Evolutionary conservation across 805 yeast genomes (phyloP).

Genomic region (Kluyveromyces siamensis): DNA sequence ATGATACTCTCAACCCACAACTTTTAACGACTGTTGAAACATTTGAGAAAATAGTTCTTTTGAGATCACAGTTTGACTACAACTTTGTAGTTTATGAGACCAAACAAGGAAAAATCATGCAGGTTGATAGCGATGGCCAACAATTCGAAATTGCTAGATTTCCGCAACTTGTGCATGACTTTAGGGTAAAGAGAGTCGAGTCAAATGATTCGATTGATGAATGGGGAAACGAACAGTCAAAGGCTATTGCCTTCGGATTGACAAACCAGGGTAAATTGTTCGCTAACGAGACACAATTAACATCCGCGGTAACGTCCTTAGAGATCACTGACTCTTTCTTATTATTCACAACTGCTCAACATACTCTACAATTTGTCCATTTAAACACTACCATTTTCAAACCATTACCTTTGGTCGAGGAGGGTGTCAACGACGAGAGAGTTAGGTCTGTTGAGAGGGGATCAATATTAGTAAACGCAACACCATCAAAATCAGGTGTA

Average conservation of each 20-base stretch:
- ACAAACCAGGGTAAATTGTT: conserved; percentile 67
- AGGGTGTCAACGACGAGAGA: conserved; percentile 58
- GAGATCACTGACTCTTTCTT: conserved; percentile 62
- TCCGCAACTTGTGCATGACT: conserved; percentile 62
- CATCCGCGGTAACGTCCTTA: conserved; percentile 76
- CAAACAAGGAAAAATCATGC: conserved; percentile 50
- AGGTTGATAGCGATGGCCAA: conserved; percentile 29
- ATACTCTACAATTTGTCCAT: conserved; percentile 74
- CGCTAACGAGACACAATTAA: conserved; percentile 48
- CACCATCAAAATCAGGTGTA: conserved; percentile 77
- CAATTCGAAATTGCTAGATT: conserved; percentile 38
- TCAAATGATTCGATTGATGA: conserved; percentile 14
- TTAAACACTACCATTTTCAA: conserved; percentile 36
- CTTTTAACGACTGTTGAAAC: conserved; percentile 36
- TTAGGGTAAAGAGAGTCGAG: conserved; percentile 36
- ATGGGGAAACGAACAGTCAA: conserved; percentile 22
- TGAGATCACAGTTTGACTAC: conserved; percentile 49
- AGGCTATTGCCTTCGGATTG: conserved; percentile 55
- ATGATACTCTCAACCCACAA: conserved; percentile 34
- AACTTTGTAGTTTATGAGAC: conserved; percentile 47
- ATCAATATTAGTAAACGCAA: conserved; percentile 67
- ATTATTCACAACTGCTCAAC: conserved; percentile 81
- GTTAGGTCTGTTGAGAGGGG: conserved; percentile 87
- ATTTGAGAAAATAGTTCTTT: conserved; percentile 42
- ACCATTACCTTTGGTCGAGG: conserved; percentile 32